Base-by-base conservation (phyloP, 2,329 filamentous ascomycete species). In the Leptosphaerulina australis region DNA sequence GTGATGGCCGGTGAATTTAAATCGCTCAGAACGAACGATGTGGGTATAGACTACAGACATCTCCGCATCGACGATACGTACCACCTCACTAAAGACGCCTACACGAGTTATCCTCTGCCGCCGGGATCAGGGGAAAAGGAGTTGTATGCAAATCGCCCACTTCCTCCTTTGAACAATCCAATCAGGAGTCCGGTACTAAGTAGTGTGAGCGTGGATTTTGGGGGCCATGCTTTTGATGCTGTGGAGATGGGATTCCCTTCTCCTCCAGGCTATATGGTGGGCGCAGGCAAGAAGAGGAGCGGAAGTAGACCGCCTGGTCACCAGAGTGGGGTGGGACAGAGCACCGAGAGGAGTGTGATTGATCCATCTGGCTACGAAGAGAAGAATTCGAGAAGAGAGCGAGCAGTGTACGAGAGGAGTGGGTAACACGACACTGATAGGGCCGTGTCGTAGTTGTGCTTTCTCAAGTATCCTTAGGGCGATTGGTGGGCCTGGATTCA, bases 1-100 rank as follows among this genome's bases (percentile, higher is more conserved):
- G 53, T 59, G 1, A 66, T 66, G 18, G 62, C 63, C 18, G 56
- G 59, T 11, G 67, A 68, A 8, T 63, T 67, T n/a, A 40, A 64
- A 61, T 37, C 59, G 34, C 15, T 46, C 10, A 35, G 12, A 14
- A 39, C 25, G 5, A 46, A 53, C 38, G 39, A 34, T 8, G 28
- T 46, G 1, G 48, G 37, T 4, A 29, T 45, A 9, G 26, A 37
- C 24, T 37, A 29, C 17, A 29, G 35, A 53, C 41, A 39, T 21
- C 10, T 43, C 2, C 43, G 37, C n/a, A 29, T 28, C 9, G 49
- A 44, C 7, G 34, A 29, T 14, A 22, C 26, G 5, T 30, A 46
- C 20, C 17, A 25, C 4, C 25, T 26, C 1, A 14, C 25, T 2
- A 36, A 51, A 2, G 26, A 15, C 37, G 36, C 41, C 4, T 38